Conservation (phyloP, 305 asterid genomes). For the Fraxinus floribunda region DNA sequence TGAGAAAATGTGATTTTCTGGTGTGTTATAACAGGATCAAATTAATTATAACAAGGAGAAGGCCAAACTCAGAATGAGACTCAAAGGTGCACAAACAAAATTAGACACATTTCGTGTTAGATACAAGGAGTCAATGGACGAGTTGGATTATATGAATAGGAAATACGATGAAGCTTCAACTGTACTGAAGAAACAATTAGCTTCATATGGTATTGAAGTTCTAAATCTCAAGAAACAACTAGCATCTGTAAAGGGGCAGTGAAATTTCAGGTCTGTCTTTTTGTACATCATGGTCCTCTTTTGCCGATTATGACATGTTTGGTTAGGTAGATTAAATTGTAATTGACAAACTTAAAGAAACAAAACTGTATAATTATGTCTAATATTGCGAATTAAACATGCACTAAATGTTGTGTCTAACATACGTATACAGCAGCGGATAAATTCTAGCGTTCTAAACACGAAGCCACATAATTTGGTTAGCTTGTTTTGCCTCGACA, state of each 20-base stretch:
- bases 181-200: conserved; percentile 57
- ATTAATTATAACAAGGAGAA: conserved; percentile 37
- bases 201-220: conserved; percentile 42
- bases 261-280: conserved; percentile 1
- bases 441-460: background rate
- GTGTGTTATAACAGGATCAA: conserved; percentile 42
- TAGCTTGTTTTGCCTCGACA: background rate
- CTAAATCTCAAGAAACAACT: conserved; percentile 60
- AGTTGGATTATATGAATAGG: conserved; percentile 50
- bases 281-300: background rate
- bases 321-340: background rate
- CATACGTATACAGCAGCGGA: background rate
- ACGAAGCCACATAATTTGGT: background rate
- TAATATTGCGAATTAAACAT: background rate
- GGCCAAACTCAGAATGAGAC: conserved; percentile 66
- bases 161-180: conserved; percentile 51
- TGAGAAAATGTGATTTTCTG: conserved; percentile 7
- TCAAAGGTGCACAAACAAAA: conserved; percentile 57
- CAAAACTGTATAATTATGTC: background rate
- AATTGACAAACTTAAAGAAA: background rate
- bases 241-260: conserved; percentile 29
- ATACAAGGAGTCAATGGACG: conserved; percentile 43
- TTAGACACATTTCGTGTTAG: conserved; percentile 51
- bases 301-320: background rate
- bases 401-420: background rate